Base-by-base conservation (phyloP, 73 alveolate species). In the Stentor coeruleus region DNA sequence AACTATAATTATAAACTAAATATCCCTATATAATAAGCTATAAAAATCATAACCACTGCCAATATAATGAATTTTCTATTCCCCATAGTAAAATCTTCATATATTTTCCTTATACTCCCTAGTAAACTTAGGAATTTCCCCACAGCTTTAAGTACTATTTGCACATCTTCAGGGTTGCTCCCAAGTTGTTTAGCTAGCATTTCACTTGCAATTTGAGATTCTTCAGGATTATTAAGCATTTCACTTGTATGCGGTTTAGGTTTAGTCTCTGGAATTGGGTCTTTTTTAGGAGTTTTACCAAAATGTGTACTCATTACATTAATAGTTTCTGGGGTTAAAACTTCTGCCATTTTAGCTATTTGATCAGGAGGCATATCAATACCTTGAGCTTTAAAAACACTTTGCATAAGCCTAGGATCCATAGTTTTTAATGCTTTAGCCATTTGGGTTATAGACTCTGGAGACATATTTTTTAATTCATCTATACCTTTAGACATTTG, bases 221-320 rank as follows among this genome's bases (percentile, higher is more conserved):
- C 33, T 66, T 66, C 79, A 66, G 79, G 79, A 31, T 66, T 66
- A 40, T 66, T 66, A 28, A 66, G 39, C 79, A 66, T 66, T 20
- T n/a, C n/a, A n/a, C n/a, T n/a, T n/a, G n/a, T n/a, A n/a, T n/a
- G n/a, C n/a, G n/a, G n/a, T n/a, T n/a, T n/a, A n/a, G n/a, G n/a
- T n/a, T n/a, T n/a, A n/a, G n/a, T n/a, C n/a, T n/a, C n/a, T n/a
- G n/a, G n/a, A n/a, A n/a, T n/a, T n/a, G n/a, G n/a, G n/a, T n/a
- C n/a, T n/a, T n/a, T n/a, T n/a, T n/a, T n/a, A n/a, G n/a, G n/a
- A n/a, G n/a, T n/a, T n/a, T n/a, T n/a, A n/a, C n/a, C n/a, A n/a
- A n/a, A n/a, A n/a, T n/a, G n/a, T 49, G 66, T 11, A 20, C 28
- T 49, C 66, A 49, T 49, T 20, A 49, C 20, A 11, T 49, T 49